These are phyloP conservation scores for Orbilia ellipsospora DNA, from an alignment of 2,329 filamentous ascomycete genomes.

Conservation along the genomic window DNA sequence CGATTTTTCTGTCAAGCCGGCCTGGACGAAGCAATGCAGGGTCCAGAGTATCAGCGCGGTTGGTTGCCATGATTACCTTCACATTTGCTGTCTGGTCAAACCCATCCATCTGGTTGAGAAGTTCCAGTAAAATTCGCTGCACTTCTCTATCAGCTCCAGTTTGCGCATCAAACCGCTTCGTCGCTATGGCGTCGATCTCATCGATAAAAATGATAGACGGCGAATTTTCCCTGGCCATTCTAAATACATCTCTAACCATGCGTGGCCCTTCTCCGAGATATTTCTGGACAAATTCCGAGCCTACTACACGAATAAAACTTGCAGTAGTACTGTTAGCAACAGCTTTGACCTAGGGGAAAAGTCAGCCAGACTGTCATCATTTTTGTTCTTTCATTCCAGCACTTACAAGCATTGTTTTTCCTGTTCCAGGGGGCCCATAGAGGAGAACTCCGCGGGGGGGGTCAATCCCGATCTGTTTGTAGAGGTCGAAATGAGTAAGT, in stretches of 20 bases:
- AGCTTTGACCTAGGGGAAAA: slow-evolving; percentile 72
- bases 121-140: slow-evolving; percentile 94
- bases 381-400: neutral
- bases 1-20: slow-evolving; percentile 96
- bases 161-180: slow-evolving; percentile 98
- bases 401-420: slow-evolving; percentile 73
- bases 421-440: slow-evolving; percentile 94
- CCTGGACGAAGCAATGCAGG: slow-evolving; percentile 93
- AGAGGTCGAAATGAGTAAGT: slow-evolving; percentile 96
- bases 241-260: slow-evolving; percentile 99
- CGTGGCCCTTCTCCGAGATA: slow-evolving; percentile 97
- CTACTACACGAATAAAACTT: slow-evolving; percentile 97
- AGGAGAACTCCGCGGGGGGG: slow-evolving; percentile 94
- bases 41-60: slow-evolving; percentile 95
- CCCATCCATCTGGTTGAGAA: slow-evolving; percentile 99
- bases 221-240: slow-evolving; percentile 98
- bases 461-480: slow-evolving; percentile 99
- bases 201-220: slow-evolving; percentile 99
- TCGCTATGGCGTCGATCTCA: slow-evolving; percentile 98
- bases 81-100: slow-evolving; percentile 99
- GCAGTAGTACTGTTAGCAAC: slow-evolving; percentile 98
- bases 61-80: slow-evolving; percentile 99
- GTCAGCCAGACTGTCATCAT: neutral
- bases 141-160: slow-evolving; percentile 98
- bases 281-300: slow-evolving; percentile 98